Conservation (phyloP, 768 basidiomycete species). For the Leccinum aurantiacum region DNA sequence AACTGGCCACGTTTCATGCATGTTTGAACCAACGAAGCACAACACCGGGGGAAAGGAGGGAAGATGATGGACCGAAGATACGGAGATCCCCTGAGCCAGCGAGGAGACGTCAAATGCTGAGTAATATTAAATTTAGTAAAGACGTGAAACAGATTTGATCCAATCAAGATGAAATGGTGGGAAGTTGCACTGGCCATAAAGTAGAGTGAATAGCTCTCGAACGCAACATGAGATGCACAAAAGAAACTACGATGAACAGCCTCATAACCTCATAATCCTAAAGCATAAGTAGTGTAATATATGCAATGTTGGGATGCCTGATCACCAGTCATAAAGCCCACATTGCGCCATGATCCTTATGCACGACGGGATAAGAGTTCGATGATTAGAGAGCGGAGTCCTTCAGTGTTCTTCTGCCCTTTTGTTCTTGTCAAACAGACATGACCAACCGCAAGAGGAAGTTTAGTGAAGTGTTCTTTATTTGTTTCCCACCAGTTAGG, state of each 20-base stretch:
- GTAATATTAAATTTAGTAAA: too few species aligned
- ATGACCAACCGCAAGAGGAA: slow-evolving; percentile 14
- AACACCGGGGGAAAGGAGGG: too few species aligned
- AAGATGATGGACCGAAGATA: too few species aligned
- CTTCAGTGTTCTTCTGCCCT: slow-evolving; percentile 21
- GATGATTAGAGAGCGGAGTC: slow-evolving; percentile 19
- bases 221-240: background rate
- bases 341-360: background rate
- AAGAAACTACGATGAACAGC: background rate
- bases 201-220: background rate
- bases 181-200: background rate
- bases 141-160: too few species aligned
- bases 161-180: background rate
- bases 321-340: background rate
- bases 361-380: slow-evolving; percentile 9
- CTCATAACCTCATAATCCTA: background rate
- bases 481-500: slow-evolving; percentile 25
- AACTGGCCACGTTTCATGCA: too few species aligned
- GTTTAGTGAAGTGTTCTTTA: slow-evolving; percentile 20
- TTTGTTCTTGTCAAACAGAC: slow-evolving; percentile 19
- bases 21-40: background rate
- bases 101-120: too few species aligned
- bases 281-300: background rate
- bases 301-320: background rate
- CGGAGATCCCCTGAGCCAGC: too few species aligned